Evolutionary conservation across 2,329 filamentous ascomycete genomes (phyloP).

Genomic region (Nigrograna mackinnonii): DNA sequence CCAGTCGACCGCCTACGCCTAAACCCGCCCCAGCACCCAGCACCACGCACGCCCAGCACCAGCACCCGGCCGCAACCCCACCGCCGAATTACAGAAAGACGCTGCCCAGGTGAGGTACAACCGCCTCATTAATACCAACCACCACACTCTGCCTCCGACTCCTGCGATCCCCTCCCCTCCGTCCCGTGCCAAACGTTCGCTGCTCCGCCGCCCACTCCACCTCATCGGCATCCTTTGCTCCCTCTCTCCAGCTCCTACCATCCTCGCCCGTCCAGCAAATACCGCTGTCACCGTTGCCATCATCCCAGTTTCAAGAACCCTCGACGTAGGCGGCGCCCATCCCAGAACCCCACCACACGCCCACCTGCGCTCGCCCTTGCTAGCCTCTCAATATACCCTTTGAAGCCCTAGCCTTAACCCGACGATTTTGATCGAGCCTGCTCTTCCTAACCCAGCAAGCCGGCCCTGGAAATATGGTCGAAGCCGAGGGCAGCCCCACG

Average conservation of each 20-base stretch:
- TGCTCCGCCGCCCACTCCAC: constrained; percentile 20
- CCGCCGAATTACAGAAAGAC: too few species aligned
- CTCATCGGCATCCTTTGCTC: constrained; percentile 19
- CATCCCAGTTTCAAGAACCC: constrained; percentile 5
- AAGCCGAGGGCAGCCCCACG: constrained; percentile 89
- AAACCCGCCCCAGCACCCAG: too few species aligned
- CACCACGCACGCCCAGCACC: too few species aligned
- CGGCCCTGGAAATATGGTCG: constrained; percentile 75
- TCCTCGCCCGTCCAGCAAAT: constrained; percentile 13
- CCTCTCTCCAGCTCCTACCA: constrained; percentile 24
- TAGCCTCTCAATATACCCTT: background rate
- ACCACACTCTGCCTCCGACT: background rate
- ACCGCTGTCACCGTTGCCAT: constrained; percentile 24
- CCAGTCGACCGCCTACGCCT: too few species aligned
- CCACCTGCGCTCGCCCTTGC: background rate
- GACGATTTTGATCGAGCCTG: constrained; percentile 12
- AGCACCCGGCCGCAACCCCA: too few species aligned
- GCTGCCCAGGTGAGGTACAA: too few species aligned
- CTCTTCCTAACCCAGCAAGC: background rate
- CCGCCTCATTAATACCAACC: too few species aligned
- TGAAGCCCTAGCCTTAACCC: background rate
- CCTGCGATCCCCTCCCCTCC: background rate
- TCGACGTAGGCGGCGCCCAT: constrained; percentile 34
- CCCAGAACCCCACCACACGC: constrained; percentile 2
- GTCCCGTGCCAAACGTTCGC: constrained; percentile 6